A percentile compares a stretch with the other conserved stretches of the same genome.
These are phyloP conservation scores for Calonectria montana DNA, from an alignment of 2,329 filamentous ascomycete genomes.

Conservation along the genomic window DNA sequence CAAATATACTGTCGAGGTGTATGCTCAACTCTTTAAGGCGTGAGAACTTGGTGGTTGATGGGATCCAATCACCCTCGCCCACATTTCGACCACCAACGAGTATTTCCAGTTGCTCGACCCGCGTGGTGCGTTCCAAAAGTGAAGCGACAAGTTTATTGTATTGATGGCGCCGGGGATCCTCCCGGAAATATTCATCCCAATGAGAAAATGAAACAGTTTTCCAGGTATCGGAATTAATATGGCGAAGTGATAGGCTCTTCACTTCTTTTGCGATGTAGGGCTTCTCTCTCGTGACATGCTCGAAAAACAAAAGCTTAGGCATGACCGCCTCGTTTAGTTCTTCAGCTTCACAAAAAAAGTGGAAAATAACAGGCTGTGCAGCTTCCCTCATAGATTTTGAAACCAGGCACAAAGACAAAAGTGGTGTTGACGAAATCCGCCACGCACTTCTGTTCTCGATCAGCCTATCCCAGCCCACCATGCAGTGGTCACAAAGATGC, in stretches of 20 bases:
- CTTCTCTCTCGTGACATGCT: neutral
- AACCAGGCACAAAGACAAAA: neutral
- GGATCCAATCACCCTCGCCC: neutral
- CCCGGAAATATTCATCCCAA: neutral
- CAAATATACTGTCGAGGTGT: neutral
- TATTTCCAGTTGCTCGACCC: neutral
- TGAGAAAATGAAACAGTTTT: too few species aligned
- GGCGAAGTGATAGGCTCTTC: neutral
- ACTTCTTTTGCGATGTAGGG: neutral
- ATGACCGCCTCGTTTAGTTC: neutral
- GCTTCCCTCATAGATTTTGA: neutral
- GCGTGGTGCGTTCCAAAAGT: neutral
- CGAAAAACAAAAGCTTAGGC: neutral
- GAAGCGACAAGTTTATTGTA: neutral
- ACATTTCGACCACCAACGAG: neutral
- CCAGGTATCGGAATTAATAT: neutral
- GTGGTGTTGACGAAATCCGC: neutral
- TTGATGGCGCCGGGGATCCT: too few species aligned
- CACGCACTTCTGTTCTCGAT: too few species aligned
- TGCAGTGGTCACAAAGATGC: neutral
- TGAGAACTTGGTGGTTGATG: neutral
- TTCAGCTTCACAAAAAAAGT: neutral
- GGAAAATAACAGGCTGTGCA: neutral
- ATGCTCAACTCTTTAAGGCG: neutral
- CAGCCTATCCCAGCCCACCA: neutral